These are phyloP conservation scores for Ophiostoma sp. DNA, from an alignment of 2,329 filamentous ascomycete species.

Conservation along the genomic window DNA sequence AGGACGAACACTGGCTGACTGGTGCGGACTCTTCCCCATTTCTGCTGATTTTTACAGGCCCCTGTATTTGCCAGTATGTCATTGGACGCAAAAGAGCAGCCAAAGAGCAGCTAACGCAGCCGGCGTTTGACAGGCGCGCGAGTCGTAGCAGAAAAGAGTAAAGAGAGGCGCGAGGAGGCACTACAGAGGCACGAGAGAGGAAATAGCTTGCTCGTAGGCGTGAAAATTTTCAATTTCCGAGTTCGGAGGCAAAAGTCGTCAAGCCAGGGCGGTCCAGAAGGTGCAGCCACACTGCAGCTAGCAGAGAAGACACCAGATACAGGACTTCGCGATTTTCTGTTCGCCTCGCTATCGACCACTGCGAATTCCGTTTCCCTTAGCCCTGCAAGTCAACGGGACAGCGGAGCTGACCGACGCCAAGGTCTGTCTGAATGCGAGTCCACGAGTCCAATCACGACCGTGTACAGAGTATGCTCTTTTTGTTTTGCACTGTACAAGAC, in stretches of 20 bases:
- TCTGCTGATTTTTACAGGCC: neutral
- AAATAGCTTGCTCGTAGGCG: neutral
- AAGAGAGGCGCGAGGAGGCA: too few species aligned
- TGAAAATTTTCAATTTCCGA: conserved; percentile 19
- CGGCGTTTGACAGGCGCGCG: neutral
- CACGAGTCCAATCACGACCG: neutral
- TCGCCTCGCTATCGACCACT: neutral
- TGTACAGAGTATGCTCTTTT: neutral
- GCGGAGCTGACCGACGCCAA: conserved; percentile 14
- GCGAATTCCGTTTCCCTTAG: neutral
- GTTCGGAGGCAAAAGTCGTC: conserved; percentile 15
- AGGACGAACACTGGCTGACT: neutral
- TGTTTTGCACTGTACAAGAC: neutral
- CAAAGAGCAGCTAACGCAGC: neutral
- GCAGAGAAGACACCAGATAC: neutral
- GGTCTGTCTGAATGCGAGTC: neutral
- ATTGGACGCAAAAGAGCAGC: neutral
- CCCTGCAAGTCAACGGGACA: neutral
- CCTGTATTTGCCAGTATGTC: neutral
- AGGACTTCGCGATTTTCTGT: neutral
- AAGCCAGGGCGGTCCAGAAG: neutral
- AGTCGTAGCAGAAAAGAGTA: neutral
- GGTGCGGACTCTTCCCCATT: neutral
- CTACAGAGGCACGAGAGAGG: neutral
- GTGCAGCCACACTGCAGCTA: neutral